These are phyloP conservation scores for Austroboletus eburneus DNA, from an alignment of 768 basidiomycete species.

Conservation along the genomic window DNA sequence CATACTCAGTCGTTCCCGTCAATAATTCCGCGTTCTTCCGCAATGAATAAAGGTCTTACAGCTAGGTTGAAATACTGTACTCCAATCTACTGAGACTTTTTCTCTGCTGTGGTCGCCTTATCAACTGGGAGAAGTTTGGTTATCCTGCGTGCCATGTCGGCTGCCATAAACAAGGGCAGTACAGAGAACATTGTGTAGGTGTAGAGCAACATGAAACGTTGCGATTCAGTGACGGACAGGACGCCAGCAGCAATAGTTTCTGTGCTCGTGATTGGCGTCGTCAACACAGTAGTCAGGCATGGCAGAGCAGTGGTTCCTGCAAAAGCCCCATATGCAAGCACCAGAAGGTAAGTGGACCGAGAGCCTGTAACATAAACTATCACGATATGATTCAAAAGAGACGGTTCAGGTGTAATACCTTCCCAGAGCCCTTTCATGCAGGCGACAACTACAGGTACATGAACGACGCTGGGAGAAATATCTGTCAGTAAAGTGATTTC, in stretches of 20 bases:
- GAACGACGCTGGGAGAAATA: conserved; percentile 47
- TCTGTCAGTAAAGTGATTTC: neutral
- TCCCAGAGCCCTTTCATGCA: conserved; percentile 58
- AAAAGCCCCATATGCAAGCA: conserved; percentile 73
- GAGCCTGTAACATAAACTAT: conserved; percentile 37
- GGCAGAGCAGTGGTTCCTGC: conserved; percentile 76
- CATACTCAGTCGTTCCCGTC: too few relatives aligned
- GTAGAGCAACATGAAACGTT: conserved; percentile 54
- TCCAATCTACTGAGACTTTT: conserved; percentile 20
- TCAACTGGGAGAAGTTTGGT: conserved; percentile 29
- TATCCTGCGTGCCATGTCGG: conserved; percentile 61
- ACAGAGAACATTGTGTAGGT: conserved; percentile 77
- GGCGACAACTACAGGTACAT: conserved; percentile 75
- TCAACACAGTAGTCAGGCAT: conserved; percentile 58
- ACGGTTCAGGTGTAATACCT: conserved; percentile 31
- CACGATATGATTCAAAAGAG: neutral
- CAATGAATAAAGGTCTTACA: too few relatives aligned
- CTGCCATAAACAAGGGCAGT: conserved; percentile 63
- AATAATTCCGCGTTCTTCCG: too few relatives aligned
- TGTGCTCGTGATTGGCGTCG: conserved; percentile 41
- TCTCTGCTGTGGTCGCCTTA: conserved; percentile 9
- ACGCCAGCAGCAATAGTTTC: conserved; percentile 29
- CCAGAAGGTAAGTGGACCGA: conserved; percentile 51
- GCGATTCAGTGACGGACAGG: conserved; percentile 43
- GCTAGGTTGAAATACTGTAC: too few relatives aligned